Evolutionary conservation across 129 eudicot species (phyloP).

Genomic region (Ambrosia trifida): DNA sequence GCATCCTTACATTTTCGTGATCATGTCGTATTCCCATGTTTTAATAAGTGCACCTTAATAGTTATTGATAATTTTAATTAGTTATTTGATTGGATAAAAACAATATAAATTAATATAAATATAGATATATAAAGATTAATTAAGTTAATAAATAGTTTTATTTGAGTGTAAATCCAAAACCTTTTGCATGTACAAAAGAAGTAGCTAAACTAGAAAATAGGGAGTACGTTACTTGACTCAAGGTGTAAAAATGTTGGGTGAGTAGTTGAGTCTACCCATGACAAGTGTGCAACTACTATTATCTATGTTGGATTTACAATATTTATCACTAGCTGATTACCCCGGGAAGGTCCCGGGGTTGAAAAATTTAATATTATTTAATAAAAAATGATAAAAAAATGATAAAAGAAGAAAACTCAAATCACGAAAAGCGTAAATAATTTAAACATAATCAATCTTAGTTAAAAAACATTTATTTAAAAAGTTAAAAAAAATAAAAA

Average conservation of each 20-base stretch:
- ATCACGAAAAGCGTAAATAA: too few species aligned
- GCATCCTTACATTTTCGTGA: too few species aligned
- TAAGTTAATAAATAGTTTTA: not conserved
- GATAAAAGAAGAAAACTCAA: too few species aligned
- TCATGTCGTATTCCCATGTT: too few species aligned
- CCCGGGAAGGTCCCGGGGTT: too few species aligned
- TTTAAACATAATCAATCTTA: too few species aligned
- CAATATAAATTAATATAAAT: not conserved
- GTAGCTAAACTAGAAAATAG: slow-evolving; percentile 16
- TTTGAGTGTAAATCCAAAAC: not conserved
- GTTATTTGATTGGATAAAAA: too few species aligned
- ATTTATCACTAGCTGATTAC: too few species aligned
- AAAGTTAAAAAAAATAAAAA: too few species aligned
- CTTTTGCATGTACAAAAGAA: not conserved
- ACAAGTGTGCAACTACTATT: slow-evolving; percentile 5
- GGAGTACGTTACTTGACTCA: slow-evolving; percentile 21
- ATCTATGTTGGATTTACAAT: not conserved
- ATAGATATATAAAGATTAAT: not conserved
- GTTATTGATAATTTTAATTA: too few species aligned
- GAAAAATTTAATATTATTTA: not conserved
- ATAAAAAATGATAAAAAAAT: not conserved
- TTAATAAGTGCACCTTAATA: too few species aligned
- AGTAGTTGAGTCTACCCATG: slow-evolving; percentile 30
- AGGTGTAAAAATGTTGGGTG: slow-evolving; percentile 26
- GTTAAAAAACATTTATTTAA: too few species aligned